Evolutionary conservation across 345 rosid species (phyloP).

Genomic region (Capsella bursapastoris): DNA sequence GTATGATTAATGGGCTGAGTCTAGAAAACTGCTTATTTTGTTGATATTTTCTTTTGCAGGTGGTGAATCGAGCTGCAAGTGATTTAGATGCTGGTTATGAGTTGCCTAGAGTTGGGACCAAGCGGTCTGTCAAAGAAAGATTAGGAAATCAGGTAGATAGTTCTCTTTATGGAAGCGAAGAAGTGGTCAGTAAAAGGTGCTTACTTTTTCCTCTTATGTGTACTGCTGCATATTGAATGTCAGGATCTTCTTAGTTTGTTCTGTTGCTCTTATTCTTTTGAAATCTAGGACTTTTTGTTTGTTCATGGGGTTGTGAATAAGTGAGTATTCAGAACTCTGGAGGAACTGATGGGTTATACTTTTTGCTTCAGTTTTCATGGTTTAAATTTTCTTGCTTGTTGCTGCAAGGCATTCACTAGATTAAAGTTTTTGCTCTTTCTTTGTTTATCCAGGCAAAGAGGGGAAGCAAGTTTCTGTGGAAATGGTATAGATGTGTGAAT

Average conservation of each 20-base stretch:
- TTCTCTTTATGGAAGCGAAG: conserved; percentile 48
- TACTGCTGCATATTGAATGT: not conserved
- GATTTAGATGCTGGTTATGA: conserved; percentile 51
- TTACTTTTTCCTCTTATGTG: conserved; percentile 23
- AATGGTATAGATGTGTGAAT: conserved; percentile 63
- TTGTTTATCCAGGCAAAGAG: conserved; percentile 69
- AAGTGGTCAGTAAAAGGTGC: conserved; percentile 64
- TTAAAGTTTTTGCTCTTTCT: conserved; percentile 20
- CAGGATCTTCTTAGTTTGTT: conserved; percentile 9
- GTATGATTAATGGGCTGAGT: not conserved
- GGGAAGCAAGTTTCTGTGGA: conserved; percentile 51
- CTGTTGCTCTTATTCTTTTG: conserved; percentile 2
- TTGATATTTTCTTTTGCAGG: conserved; percentile 51
- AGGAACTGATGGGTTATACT: conserved; percentile 4
- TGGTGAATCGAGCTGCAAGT: conserved; percentile 69
- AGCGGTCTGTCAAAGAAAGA: conserved; percentile 88
- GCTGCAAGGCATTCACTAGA: not conserved
- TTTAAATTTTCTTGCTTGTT: not conserved
- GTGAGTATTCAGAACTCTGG: not conserved
- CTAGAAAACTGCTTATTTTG: not conserved
- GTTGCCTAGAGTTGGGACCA: conserved; percentile 55
- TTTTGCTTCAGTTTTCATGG: not conserved
- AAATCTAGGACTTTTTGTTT: not conserved
- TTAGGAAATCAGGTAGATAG: conserved; percentile 62
- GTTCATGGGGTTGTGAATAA: not conserved